phyloP scores from a whole-genome alignment of 2,329 filamentous ascomycete species.

The Pseudogymnoascus sp. region DNA sequence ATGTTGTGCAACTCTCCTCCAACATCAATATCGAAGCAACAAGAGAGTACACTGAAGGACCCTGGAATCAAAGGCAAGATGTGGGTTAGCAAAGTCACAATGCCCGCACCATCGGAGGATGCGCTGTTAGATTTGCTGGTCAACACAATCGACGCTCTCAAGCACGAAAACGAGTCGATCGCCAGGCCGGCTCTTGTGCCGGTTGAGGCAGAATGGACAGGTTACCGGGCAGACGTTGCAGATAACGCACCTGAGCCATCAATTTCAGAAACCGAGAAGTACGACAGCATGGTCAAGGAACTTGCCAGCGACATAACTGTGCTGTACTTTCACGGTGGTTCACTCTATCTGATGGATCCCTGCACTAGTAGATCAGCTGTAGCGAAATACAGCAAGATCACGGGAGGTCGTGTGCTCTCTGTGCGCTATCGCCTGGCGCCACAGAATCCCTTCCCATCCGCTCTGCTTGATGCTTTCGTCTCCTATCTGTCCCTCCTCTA shows the following conservation, averaged over 20 bases:
- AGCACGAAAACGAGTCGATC: slow-evolving; percentile 28
- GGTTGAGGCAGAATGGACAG: slow-evolving; percentile 71
- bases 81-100: slow-evolving; percentile 69
- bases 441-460: slow-evolving; percentile 66
- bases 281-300: slow-evolving; percentile 60
- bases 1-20: slow-evolving; percentile 39
- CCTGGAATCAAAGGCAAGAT: slow-evolving; percentile 67
- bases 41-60: slow-evolving; percentile 55
- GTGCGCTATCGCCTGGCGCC: slow-evolving; percentile 71
- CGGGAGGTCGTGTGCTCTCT: slow-evolving; percentile 62
- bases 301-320: slow-evolving; percentile 55
- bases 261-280: slow-evolving; percentile 58
- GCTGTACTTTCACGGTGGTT: slow-evolving; percentile 71
- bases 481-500: slow-evolving; percentile 67
- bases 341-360: slow-evolving; percentile 66
- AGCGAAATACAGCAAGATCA: slow-evolving; percentile 58
- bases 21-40: slow-evolving; percentile 49
- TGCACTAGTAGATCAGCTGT: slow-evolving; percentile 53
- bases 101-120: slow-evolving; percentile 52
- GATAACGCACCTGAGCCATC: slow-evolving; percentile 44
- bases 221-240: slow-evolving; percentile 52
- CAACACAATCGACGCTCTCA: slow-evolving; percentile 48
- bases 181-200: slow-evolving; percentile 45
- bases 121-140: slow-evolving; percentile 51
- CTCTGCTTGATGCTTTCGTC: slow-evolving; percentile 64